phyloP scores from a whole-genome alignment of 2,329 filamentous ascomycete species.

The Diaporthe sp. region DNA sequence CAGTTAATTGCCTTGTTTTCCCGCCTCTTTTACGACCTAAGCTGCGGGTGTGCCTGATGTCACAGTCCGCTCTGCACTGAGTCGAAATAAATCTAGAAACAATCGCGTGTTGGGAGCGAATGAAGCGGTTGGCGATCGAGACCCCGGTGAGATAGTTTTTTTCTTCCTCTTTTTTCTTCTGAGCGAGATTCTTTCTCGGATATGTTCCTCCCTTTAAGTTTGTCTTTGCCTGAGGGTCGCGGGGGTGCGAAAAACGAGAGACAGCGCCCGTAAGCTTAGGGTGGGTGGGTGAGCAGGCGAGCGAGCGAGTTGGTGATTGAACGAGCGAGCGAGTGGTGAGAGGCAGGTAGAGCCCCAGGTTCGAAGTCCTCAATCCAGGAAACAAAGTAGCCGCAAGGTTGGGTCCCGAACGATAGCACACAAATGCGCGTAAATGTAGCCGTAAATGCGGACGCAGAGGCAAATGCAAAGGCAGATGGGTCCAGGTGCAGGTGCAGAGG shows the following conservation, averaged over 20 bases:
- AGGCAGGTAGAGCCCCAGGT: neutral
- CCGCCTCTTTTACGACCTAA: neutral
- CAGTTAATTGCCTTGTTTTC: neutral
- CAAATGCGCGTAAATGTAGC: neutral
- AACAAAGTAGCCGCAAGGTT: neutral
- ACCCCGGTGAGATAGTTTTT: neutral
- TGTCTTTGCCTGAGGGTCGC: conserved; percentile 25
- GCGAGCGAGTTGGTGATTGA: conserved; percentile 1
- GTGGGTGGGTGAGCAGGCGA: neutral
- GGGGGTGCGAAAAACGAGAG: conserved; percentile 31
- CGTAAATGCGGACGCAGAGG: neutral
- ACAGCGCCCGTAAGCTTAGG: conserved; percentile 30
- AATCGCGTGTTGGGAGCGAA: neutral
- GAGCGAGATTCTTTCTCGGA: neutral
- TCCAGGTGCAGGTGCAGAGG: neutral
- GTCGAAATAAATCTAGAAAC: neutral
- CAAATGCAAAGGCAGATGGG: neutral
- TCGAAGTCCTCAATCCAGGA: neutral
- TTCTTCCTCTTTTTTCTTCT: neutral
- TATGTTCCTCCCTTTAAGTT: neutral
- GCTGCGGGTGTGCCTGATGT: conserved; percentile 16
- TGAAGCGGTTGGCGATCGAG: neutral
- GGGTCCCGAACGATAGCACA: neutral
- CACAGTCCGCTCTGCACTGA: conserved; percentile 3
- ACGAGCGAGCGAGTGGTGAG: neutral